Evolutionary conservation across 2,329 filamentous ascomycete genomes (phyloP).

Genomic region (Aspergillus puulaauensis): DNA sequence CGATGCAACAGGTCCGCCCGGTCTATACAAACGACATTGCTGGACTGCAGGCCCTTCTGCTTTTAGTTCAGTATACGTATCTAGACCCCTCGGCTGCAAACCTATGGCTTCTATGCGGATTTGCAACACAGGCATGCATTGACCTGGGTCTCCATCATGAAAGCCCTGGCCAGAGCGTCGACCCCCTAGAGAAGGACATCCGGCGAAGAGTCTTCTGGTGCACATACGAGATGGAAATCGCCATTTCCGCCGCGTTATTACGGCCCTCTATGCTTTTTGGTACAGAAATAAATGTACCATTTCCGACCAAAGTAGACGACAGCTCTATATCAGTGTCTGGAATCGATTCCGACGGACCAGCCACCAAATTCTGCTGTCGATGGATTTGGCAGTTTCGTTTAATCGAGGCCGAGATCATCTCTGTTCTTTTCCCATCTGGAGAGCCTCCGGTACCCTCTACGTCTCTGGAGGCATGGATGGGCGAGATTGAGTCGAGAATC

Average conservation of each 20-base stretch:
- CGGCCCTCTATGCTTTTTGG: background rate
- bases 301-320: background rate
- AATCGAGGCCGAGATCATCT: background rate
- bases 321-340: no score
- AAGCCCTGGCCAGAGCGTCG: background rate
- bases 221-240: slow-evolving; percentile 1
- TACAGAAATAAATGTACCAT: background rate
- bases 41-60: background rate
- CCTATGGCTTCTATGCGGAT: background rate
- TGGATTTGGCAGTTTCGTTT: background rate
- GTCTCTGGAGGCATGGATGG: background rate
- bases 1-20: background rate
- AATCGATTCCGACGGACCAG: no score
- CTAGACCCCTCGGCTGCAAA: background rate
- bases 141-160: background rate
- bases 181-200: background rate
- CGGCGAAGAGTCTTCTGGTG: background rate
- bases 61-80: background rate
- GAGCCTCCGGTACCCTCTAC: background rate
- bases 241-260: background rate
- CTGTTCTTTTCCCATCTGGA: background rate
- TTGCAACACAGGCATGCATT: background rate
- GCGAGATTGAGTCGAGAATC: background rate
- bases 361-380: no score
- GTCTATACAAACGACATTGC: background rate